Percentiles rank a stretch among this genome's conserved stretches.
phyloP scores from a whole-genome alignment of 352 stramenopile species.

The Globisporangium nodosum region DNA sequence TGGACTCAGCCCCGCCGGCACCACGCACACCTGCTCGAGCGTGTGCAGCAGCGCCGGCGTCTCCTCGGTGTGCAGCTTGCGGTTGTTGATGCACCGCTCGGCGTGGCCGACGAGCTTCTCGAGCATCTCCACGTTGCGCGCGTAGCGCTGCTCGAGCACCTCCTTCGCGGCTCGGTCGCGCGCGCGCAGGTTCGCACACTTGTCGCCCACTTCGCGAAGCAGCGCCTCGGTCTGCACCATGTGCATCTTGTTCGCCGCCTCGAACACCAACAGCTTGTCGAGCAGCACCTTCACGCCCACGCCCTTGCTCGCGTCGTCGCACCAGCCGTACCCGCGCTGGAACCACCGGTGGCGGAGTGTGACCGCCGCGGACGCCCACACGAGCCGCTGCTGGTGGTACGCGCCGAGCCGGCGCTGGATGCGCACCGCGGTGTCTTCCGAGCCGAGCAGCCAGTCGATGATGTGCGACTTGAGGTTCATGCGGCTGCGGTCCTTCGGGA shows the following conservation, averaged over 20 bases:
- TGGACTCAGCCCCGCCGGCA: slow-evolving; percentile 37
- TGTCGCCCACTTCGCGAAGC: slow-evolving; percentile 54
- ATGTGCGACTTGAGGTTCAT: slow-evolving; percentile 41
- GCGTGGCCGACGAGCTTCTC: slow-evolving; percentile 46
- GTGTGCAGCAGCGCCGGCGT: slow-evolving; percentile 54
- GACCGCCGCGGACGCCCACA: slow-evolving; percentile 50
- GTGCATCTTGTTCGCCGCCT: slow-evolving; percentile 71
- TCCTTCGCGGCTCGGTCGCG: slow-evolving; percentile 38
- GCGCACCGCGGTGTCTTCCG: slow-evolving; percentile 38
- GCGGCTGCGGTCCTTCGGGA: slow-evolving; percentile 41
- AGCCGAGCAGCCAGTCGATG: slow-evolving; percentile 57
- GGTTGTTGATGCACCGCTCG: slow-evolving; percentile 64
- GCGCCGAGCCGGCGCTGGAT: slow-evolving; percentile 37
- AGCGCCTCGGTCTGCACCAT: slow-evolving; percentile 61
- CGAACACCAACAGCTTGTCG: slow-evolving; percentile 47
- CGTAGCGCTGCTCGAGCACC: slow-evolving; percentile 33
- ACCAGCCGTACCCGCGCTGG: slow-evolving; percentile 59
- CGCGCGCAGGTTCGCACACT: slow-evolving; percentile 44
- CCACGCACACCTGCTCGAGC: slow-evolving; percentile 58
- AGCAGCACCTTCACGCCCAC: slow-evolving; percentile 60
- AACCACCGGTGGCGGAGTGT: slow-evolving; percentile 64
- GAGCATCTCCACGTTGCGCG: slow-evolving; percentile 35
- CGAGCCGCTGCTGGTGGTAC: slow-evolving; percentile 45
- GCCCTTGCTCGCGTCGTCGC: slow-evolving; percentile 44
- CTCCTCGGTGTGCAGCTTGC: slow-evolving; percentile 68